Base-by-base conservation (phyloP, 192 early-diverging fungal genomes). In the Spizellomyces punctatus region DNA sequence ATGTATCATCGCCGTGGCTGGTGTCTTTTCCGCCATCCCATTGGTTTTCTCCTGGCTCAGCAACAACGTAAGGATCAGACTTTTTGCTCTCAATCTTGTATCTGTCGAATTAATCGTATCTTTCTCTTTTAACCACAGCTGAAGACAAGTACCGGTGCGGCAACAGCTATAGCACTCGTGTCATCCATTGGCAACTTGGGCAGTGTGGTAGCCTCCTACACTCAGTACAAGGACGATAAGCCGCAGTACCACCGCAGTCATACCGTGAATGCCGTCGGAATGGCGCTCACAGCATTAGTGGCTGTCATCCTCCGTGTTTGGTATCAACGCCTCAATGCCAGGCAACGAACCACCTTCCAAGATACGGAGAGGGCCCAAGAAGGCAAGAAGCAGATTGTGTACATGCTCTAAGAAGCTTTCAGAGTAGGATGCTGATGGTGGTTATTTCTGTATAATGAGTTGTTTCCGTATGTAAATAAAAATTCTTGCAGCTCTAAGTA, bases 11-110 rank as follows among this genome's bases (percentile, higher is more conserved):
- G 72, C 60, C 46, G 47, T 71, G 17, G 56, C 54, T 9, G 72
- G 74, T 12, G 46, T 62, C 9, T 69, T 76, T 46, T 8, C 57
- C 16, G 21, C 43, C 44, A 62, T 77, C 50, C 76, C 76, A 6
- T 22, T 75, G 10, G 36, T 22, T 21, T 61, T 69, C 42, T 12
- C 45, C 22, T 77, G 76, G 76, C 56, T 77, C 49, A 42, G 46
- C 21, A 76, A 76, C 73, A 77, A 77, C 72, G 27, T 45, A 21
- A 44, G 46, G 14, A 36, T 36, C 27, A 36, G 27, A 36, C 27
- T 0, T 36, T 36, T 36, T 36, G 27, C 27, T 36, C 27, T 36
- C 27, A 36, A 36, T 36, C 27, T 36, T 36, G 0, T 36, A 36
- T 36, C 27, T 36, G 27, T 36, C 27, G 1, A 36, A 36, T 36